Base-by-base conservation (phyloP, 306 rosid genomes). In the Purshia tridentata region DNA sequence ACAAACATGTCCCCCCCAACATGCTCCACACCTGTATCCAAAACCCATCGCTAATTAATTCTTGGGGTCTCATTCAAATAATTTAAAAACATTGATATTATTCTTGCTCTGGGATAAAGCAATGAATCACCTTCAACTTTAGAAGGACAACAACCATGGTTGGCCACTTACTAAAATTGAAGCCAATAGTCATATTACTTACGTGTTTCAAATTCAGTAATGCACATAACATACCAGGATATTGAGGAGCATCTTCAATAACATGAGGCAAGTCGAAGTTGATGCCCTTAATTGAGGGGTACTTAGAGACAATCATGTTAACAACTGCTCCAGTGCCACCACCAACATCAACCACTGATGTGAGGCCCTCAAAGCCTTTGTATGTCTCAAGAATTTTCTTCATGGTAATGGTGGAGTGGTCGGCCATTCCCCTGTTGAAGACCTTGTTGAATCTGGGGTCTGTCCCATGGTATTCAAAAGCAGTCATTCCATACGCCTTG, bases 1-100 rank as follows among this genome's bases (percentile, higher is more conserved):
- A 47, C 91, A 75, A 94, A 91, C 97, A 94, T 94, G 80, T 94
- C 99, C 14, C 99, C 99, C 55, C 96, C 99, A 18, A 88, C 92
- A 67, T 94, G 99, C 50, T 94, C 86, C 53, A 94, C 98, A 40
- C 98, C 97, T 92, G 82, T 59, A 80, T 12, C 55, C 75, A 77
- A 49, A 40, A 75, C 42, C 48, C 65, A 62, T n/a, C 9, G 10
- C 9, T 58, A 29, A 29, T 29, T 11, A 61, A 15, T 9, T 47
- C 11, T 39, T 16, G 48, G n/a, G 14, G 40, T n/a, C 23, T 37
- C 7, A 6, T 60, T 39, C 66, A 7, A 40, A 41, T 29, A 29
- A 29, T 29, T n/a, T n/a, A 29, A 29, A 29, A 29, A 29, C 35
- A 29, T 1, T 29, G 35, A 29, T 29, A 29, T 29, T 29, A 29